A percentile compares a stretch with the other conserved stretches of the same genome.
These are phyloP conservation scores for Serendipita sp. DNA, from an alignment of 768 basidiomycete species.

Conservation along the genomic window DNA sequence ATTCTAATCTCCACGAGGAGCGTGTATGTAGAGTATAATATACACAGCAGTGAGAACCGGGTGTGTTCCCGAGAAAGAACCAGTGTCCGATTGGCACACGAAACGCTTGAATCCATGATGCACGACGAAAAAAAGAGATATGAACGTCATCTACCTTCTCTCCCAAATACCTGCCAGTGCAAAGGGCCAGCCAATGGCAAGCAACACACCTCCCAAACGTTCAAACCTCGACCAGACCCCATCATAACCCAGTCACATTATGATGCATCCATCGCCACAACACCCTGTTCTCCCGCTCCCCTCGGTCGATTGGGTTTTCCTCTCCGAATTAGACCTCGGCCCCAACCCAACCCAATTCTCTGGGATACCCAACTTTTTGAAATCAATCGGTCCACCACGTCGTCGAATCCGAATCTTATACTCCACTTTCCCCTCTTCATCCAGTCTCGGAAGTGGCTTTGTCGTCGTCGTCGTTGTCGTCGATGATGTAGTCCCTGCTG, in stretches of 20 bases:
- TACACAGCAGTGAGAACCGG: too few species aligned
- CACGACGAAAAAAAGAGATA: too few species aligned
- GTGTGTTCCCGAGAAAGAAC: too few species aligned
- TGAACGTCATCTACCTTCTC: too few species aligned
- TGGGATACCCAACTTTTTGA: background rate
- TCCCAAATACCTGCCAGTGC: too few species aligned
- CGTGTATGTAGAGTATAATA: too few species aligned
- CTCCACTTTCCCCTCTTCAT: background rate
- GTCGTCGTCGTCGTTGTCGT: background rate
- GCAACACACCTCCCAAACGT: too few species aligned
- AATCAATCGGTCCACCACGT: constrained; percentile 3
- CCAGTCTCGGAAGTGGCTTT: background rate
- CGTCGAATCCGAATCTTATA: background rate
- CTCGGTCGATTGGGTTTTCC: background rate
- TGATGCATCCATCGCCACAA: background rate
- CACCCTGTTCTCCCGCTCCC: background rate
- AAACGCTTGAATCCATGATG: too few species aligned
- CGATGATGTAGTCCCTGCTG: background rate
- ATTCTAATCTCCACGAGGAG: too few species aligned
- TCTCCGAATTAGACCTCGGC: background rate
- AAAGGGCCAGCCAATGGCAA: too few species aligned
- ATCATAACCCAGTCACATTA: background rate
- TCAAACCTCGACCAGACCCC: too few species aligned
- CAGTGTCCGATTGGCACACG: too few species aligned
- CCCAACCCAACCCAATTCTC: constrained; percentile 3